These are phyloP conservation scores for Terfezia claveryi DNA, from an alignment of 495 filamentous ascomycete species.

Conservation along the genomic window DNA sequence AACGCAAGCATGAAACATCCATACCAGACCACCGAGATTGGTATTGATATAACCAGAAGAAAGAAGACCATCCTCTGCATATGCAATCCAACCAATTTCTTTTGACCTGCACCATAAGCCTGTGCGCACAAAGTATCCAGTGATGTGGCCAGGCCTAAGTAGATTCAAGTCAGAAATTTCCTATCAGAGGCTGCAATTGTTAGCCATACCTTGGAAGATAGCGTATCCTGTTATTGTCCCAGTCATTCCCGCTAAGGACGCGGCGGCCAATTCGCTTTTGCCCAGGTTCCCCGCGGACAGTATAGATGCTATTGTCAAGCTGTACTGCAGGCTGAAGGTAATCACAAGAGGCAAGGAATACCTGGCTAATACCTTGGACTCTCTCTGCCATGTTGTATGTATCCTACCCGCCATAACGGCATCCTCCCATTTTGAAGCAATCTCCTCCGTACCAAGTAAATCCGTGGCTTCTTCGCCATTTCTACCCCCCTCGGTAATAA, in stretches of 20 bases:
- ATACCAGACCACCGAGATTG: conserved; percentile 37
- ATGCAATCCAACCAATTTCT: conserved; percentile 46
- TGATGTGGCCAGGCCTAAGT: conserved; percentile 35
- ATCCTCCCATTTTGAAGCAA: not conserved
- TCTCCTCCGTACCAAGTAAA: not conserved
- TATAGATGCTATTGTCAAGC: conserved; percentile 43
- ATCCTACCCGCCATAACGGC: conserved; percentile 33
- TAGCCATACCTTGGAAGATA: conserved; percentile 33
- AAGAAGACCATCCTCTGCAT: conserved; percentile 49
- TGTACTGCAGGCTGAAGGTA: conserved; percentile 55
- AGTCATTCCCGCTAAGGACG: conserved; percentile 48
- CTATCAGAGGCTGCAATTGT: not conserved
- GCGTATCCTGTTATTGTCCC: conserved; percentile 52
- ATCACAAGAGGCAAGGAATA: conserved; percentile 39
- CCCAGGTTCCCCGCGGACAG: conserved; percentile 46
- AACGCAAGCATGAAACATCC: too few species aligned
- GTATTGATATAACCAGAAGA: conserved; percentile 38
- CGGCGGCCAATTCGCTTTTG: conserved; percentile 39
- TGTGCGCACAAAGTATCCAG: conserved; percentile 55
- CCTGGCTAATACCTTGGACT: conserved; percentile 42
- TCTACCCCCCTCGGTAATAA: not conserved
- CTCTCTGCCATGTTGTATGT: conserved; percentile 64
- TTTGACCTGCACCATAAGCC: conserved; percentile 48
- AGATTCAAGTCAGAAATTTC: not conserved
- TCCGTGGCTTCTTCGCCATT: not conserved